Conservation (phyloP, 2,329 filamentous ascomycete genomes). For the Dryadomyces quercivorus region DNA sequence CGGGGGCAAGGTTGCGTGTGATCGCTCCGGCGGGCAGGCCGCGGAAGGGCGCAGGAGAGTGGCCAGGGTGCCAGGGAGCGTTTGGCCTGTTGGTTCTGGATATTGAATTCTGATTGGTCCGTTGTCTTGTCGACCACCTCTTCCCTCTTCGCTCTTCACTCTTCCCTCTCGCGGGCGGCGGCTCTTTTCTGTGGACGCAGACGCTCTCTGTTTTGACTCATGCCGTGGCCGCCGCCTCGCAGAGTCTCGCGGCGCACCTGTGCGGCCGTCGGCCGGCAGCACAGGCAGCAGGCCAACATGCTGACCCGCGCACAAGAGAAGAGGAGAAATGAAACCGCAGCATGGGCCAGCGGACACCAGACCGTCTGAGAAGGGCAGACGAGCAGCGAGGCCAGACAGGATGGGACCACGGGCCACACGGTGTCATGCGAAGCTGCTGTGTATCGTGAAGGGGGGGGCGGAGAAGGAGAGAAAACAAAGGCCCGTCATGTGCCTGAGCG, state of each 20-base stretch:
- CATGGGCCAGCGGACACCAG: not conserved
- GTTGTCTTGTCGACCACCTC: not conserved
- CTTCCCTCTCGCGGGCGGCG: not conserved
- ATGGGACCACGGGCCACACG: not conserved
- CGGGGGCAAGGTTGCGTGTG: too few species aligned
- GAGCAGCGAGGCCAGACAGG: not conserved
- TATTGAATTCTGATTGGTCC: not conserved
- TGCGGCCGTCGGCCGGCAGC: too few species aligned
- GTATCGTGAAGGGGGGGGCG: not conserved
- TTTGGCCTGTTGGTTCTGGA: not conserved
- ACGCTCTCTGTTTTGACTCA: not conserved
- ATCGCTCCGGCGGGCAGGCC: too few species aligned
- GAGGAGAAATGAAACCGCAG: not conserved
- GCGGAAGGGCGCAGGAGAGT: too few species aligned
- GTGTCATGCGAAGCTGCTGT: not conserved
- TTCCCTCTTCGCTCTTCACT: not conserved
- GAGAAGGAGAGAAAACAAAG: not conserved
- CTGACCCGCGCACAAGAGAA: not conserved
- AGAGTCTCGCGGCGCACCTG: too few species aligned
- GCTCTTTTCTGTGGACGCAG: not conserved
- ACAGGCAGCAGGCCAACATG: too few species aligned
- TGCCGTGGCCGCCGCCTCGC: not conserved
- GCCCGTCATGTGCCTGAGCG: too few species aligned
- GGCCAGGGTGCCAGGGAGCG: not conserved
- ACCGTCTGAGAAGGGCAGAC: not conserved